Base-by-base conservation (phyloP, 805 yeast genomes). In the Kluyveromyces dobzhanskii region DNA sequence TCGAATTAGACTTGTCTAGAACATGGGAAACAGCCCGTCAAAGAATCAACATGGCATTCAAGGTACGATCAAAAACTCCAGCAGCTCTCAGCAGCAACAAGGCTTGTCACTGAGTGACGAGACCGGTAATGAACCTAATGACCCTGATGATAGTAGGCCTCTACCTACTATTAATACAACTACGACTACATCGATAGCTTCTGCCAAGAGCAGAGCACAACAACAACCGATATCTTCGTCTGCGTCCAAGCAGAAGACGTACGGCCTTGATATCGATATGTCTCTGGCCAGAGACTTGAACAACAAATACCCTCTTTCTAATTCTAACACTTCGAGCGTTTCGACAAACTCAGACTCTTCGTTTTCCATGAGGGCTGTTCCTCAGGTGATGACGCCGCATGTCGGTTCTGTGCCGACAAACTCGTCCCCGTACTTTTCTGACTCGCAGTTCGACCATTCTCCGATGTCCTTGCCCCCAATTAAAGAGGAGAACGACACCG, bases 21-120 rank as follows among this genome's bases (percentile, higher is more conserved):
- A 45, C 54, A 75, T 75, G 80, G 80, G 82, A 64, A 75, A 74
- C 65, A 75, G 75, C 79, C 80, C 80, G 68, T 75, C 80, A 30
- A 62, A 60, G 46, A 59, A 54, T 38, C 56, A 54, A 44, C 54
- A 55, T 53, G 62, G 60, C 51, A 57, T 59, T 50, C 63, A 66
- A 61, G 59, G 54, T 57, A 51, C 65, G 57, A 57, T 52, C 39
- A 43, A 54, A 40, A 49, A 45, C 44, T 41, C 49, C 33, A 36
- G 36, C 16, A 41, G 47, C 21, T 45, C 40, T 43, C 43, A 47
- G 47, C 48, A 44, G 44, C 48, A 54, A 54, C 62, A 65, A 43
- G 51, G 64, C 44, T 26, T 37, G 32, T 10, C 54, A 21, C 41
- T 53, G 29, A 57, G 58, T 30, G 59, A 56, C 40, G 47, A 49